Conservation (phyloP, 73 alveolate genomes). For the Halteria grandinella region DNA sequence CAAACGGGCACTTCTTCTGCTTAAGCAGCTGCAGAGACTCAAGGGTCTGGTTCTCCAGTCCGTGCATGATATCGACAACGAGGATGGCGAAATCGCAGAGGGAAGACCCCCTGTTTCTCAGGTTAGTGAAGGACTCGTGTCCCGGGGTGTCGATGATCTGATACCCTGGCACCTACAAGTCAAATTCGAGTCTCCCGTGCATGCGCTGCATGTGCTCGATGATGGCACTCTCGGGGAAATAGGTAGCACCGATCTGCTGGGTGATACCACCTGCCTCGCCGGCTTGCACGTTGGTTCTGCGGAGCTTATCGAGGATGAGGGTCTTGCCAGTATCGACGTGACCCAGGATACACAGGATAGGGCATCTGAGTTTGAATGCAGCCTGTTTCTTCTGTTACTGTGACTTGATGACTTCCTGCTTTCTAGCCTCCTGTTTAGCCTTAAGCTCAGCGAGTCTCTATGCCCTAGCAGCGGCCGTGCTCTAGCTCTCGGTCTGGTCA, state of each 20-base stretch:
- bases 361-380: conserved; percentile 79
- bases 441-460: conserved; percentile 47
- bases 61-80: conserved; percentile 99
- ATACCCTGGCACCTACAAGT: conserved; percentile 94
- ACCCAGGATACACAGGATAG: conserved; percentile 95
- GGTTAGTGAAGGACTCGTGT: conserved; percentile 98
- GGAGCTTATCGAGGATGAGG: conserved; percentile 97
- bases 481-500: conserved; percentile 53
- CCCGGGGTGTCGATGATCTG: conserved; percentile 99
- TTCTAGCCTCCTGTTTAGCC: conserved; percentile 48
- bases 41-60: conserved; percentile 96
- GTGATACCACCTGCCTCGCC: conserved; percentile 99
- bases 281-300: conserved; percentile 98
- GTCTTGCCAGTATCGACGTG: conserved; percentile 99
- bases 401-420: too few relatives aligned
- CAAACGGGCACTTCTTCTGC: conserved; percentile 95
- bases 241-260: conserved; percentile 99
- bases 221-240: conserved; percentile 93
- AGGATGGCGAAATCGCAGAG: conserved; percentile 99
- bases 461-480: too few relatives aligned
- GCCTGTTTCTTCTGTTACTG: conserved; percentile 21
- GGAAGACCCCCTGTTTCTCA: conserved; percentile 98
- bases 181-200: conserved; percentile 74
- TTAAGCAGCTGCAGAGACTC: conserved; percentile 96
- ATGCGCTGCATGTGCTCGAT: conserved; percentile 72